Base-by-base conservation (phyloP, 805 yeast genomes). In the Diddensiella santjacobensis region DNA sequence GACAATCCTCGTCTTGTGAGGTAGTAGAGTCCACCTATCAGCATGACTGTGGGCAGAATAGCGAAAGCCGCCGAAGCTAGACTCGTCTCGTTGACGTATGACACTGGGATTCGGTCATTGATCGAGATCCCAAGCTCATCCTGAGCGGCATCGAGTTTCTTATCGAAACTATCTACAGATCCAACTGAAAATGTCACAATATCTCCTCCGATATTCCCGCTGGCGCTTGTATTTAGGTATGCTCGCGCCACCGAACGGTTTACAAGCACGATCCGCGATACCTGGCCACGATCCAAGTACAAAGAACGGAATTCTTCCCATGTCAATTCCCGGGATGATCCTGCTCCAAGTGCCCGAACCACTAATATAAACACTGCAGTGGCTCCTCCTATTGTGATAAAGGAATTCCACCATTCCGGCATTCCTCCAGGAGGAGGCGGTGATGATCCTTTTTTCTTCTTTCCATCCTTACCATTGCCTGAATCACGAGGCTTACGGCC, bases 271-370 rank as follows among this genome's bases (percentile, higher is more conserved):
- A 93, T 71, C 54, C 77, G 79, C 41, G 80, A 74, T 11, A 93
- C 99, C 38, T 80, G 73, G 3, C 89, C 89, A 58, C 81, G 85
- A 53, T 84, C 86, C 51, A 93, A 72, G 59, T 82, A 83, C 41
- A 81, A 74, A 3, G 82, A 72, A 37, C 87, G 77, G 70, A 93
- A 91, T 61, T 91, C 96, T 70, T 93, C 98, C 84, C 89, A 93
- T 2, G 96, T 81, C 50, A 91, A 73, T 60, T 87, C 89, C 23
- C 44, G 48, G 17, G 50, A 48, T 15, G 24, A 41, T 23, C 36
- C 5, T 2, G 43, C 44, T 15, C 40, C 42, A 15, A 18, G 26
- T 4, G 31, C 53, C 24, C 40, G 29, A 18, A 38, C 22, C 11
- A 30, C 48, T 24, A 40, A 20, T 8, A 51, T 37, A 10, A 48